Base-by-base conservation (phyloP, 345 rosid species). In the Eucalyptus virginea region DNA sequence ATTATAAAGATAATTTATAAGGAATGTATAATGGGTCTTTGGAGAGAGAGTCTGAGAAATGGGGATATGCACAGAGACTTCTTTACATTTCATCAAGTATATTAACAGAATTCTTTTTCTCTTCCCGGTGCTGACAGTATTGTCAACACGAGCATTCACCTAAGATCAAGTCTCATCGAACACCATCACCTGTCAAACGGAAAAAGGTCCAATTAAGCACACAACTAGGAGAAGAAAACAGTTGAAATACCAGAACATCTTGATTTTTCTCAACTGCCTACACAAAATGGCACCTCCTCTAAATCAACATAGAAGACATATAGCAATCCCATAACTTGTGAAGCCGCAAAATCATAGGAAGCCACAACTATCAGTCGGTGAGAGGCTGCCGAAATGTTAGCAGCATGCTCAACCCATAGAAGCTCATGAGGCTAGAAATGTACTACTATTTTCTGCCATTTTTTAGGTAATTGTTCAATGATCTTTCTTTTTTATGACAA, bases 101-200 rank as follows among this genome's bases (percentile, higher is more conserved):
- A 77, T 40, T 77, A 11, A 77, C 85, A 77, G 47, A 30, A 11
- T 72, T 67, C 6, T 10, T 72, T 72, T 34, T 77, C 90, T 91
- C 86, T 80, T 51, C 87, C 37, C 21, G 28, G 65, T n/a, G 88
- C 52, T 45, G 87, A 88, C 88, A 88, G 92, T 95, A 91, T 94
- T 92, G 89, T 72, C 91, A 87, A 89, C 91, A 9, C 15, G 54
- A 81, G 69, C 91, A 92, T 91, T 88, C 10, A 10, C 60, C 83
- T 88, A 87, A 85, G 90, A 89, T 94, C 91, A 95, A 37, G 94
- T 90, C 60, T 96, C 98, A 94, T 96, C 94, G 60, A 96, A 96
- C 86, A 62, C 90, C 96, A 96, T 94, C 89, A 90, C 94, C 98
- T 96, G 87, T 77, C 85, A 40, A 65, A 77, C 16, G 40, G 47